Base-by-base conservation (phyloP, 2,329 filamentous ascomycete species). In the Trichoderma hamatum region DNA sequence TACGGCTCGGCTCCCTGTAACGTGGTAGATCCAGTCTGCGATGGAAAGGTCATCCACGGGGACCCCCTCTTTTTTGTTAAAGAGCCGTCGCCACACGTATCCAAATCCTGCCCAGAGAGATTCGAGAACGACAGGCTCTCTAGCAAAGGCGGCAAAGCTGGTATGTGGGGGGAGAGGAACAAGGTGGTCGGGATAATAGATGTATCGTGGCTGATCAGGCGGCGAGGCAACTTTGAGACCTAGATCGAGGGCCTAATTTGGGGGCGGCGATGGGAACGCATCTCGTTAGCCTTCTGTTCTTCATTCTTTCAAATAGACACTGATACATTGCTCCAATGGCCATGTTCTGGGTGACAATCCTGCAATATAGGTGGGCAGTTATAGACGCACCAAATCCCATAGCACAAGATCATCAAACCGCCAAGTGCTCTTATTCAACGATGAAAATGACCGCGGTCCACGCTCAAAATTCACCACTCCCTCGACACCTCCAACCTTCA, bases 151-250 rank as follows among this genome's bases (percentile, higher is more conserved):
- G 52, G 73, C 60, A 55, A 79, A 36, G 66, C 70, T 70, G 36
- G 72, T 69, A 26, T 72, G 67, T 3, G 79, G 79, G 1, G 80
- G 80, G 30, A 79, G 71, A 46, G 73, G 66, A 32, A 82, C 78
- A 39, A 82, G 86, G 75, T 90, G 92, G 77, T 97, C 92, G 2
- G 92, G 92, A 75, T 96, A 97, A 84, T 96, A 97, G 70, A 98
- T 83, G 79, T 90, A 97, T 71, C 94, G 91, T 16, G 77, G 74
- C 61, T 73, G 71, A 52, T 74, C 76, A 83, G 65, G 84, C 84
- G 64, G 85, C 80, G 85, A 83, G 79, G 79, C 56, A 84, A 89
- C 74, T n/a, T 71, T 67, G 70, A 81, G 78, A 43, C 79, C 79
- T 32, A 81, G 76, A 67, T 80, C 78, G 54, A 79, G 75, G 19